phyloP scores from a whole-genome alignment of 495 filamentous ascomycete species.

The Rostrohypoxylon terebratum region DNA sequence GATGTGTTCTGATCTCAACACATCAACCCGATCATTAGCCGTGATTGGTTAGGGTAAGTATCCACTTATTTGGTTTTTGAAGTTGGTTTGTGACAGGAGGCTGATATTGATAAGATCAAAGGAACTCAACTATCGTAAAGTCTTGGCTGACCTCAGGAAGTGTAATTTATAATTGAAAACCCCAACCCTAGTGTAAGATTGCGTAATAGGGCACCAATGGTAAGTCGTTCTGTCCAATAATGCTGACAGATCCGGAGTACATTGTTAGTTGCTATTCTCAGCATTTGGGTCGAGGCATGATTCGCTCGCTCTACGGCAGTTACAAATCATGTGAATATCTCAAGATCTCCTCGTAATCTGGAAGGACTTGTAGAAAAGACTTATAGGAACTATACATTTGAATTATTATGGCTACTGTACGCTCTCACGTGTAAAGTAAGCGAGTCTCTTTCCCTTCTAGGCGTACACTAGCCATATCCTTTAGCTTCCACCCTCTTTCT shows the following conservation, averaged over 20 bases:
- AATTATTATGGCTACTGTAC: neutral
- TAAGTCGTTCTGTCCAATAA: constrained; percentile 3
- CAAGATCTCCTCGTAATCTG: neutral
- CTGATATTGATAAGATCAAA: constrained; percentile 19
- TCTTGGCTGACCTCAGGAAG: constrained; percentile 25
- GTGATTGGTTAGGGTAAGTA: no score
- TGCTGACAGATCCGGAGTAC: constrained; percentile 12
- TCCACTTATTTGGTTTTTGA: no score
- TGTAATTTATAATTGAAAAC: constrained; percentile 3
- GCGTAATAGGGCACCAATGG: neutral
- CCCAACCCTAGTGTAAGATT: constrained; percentile 5
- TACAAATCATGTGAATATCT: neutral
- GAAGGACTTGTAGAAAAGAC: neutral
- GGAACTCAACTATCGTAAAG: neutral
- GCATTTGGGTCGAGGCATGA: neutral
- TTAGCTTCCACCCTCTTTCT: no score
- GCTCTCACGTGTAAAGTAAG: no score
- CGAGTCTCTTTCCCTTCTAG: no score
- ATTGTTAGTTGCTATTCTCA: constrained; percentile 12
- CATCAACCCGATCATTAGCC: no score
- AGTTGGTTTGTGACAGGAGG: no score
- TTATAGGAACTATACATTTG: neutral
- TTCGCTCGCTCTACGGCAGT: neutral
- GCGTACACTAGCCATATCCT: no score
- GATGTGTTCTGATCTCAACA: no score